Evolutionary conservation across 805 yeast genomes (phyloP), one percentile per base, ranked within the genome.

Genomic region (Lachancea quebecensis): DNA sequence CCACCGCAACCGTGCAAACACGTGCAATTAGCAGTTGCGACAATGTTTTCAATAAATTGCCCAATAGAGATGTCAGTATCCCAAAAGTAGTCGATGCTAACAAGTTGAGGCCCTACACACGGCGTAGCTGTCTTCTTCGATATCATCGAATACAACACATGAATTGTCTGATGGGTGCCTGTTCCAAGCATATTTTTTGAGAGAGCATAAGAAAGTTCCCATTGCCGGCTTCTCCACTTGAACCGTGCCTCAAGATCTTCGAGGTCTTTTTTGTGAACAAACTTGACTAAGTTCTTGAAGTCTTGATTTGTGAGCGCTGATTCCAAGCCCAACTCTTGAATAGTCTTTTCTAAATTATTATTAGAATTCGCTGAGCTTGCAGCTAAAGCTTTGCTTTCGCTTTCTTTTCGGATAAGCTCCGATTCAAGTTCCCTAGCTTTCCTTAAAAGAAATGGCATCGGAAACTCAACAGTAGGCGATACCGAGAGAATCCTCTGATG

Each of bases 31-130:
- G 87, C 80, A n/a, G 85, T 82, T 5, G 75, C 68, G 47, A 88
- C 82, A 33, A 81, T 71, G 44, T 82, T 85, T 57, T 95, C 97
- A 36, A 93, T 78, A 53, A 82, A 88, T 55, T 85, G 86, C 0
- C 99, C 99, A 36, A 95, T 65, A 9, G 95, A 82, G 58, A 85
- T 82, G 61, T 95, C 99, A 47, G 82, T 85, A 40, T 88, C 96
- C 70, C 95, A 80, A 60, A 91, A 93, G 58, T 75, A 95, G 50
- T 90, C 96, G 40, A 90, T 82, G 1, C 81, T 78, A 30, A 86
- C 79, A n/a, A 80, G 70, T 45, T 79, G 87, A 0, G 99, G 99
- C 0, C 98, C 98, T 35, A 81, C 70, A 57, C 99, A 93, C 0
- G 97, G 97, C 0, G 95, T 88, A 0, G 95, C 85, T 35, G 87